Evolutionary conservation across 2,329 filamentous ascomycete species (phyloP).

Genomic region (Neopestalotiopsis rosae): DNA sequence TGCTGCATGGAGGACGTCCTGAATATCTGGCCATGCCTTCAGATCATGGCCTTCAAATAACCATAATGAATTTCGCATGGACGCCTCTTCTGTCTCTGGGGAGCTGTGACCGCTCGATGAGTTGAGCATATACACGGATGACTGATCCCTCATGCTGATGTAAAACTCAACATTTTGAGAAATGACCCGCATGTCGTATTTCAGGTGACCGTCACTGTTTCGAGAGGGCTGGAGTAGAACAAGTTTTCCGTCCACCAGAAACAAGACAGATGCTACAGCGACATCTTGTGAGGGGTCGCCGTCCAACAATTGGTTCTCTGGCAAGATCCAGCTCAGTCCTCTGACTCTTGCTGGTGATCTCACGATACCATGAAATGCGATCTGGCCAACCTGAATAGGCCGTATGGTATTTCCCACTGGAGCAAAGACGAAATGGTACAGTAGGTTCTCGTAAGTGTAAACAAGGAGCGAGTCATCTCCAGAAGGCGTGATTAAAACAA

Average conservation of each 20-base stretch:
- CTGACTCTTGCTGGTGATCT: constrained; percentile 90
- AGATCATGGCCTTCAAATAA: constrained; percentile 88
- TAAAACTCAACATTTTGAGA: constrained; percentile 97
- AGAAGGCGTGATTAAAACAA: constrained; percentile 87
- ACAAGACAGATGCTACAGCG: constrained; percentile 88
- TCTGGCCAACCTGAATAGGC: constrained; percentile 93
- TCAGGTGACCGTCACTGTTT: constrained; percentile 81
- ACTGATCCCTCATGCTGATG: constrained; percentile 87
- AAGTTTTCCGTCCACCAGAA: constrained; percentile 96
- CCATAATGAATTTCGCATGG: constrained; percentile 88
- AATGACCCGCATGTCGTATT: constrained; percentile 98
- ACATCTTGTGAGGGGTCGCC: constrained; percentile 97
- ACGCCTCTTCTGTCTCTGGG: constrained; percentile 43
- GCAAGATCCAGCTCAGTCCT: constrained; percentile 93
- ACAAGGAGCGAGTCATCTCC: constrained; percentile 94
- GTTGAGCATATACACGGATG: constrained; percentile 43
- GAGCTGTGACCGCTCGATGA: constrained; percentile 33
- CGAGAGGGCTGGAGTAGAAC: constrained; percentile 88
- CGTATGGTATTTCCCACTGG: constrained; percentile 71
- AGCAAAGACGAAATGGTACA: constrained; percentile 93
- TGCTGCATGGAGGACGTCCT: constrained; percentile 78
- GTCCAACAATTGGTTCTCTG: constrained; percentile 85
- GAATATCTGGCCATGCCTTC: constrained; percentile 87
- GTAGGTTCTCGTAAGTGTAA: constrained; percentile 94
- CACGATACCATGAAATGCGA: constrained; percentile 96